Conservation (phyloP, 495 filamentous ascomycete genomes). For the Penicillium bovifimosum region DNA sequence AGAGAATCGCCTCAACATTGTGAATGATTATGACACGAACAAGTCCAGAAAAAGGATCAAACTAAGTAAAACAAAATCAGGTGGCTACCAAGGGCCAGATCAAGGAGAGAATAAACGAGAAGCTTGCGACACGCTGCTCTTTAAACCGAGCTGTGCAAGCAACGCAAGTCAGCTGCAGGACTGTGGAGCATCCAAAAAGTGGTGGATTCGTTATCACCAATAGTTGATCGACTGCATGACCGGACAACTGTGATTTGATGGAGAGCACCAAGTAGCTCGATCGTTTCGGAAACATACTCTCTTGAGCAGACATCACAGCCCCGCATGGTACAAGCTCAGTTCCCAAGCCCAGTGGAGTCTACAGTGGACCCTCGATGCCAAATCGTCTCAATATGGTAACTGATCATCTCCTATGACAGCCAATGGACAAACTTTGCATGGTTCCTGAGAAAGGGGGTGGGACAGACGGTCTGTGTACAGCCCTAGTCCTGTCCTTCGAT, state of each 20-base stretch:
- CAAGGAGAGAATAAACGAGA: slow-evolving; percentile 5
- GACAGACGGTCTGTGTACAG: neutral
- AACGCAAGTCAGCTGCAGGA: slow-evolving; percentile 24
- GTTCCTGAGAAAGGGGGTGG: slow-evolving; percentile 16
- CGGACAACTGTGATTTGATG: slow-evolving; percentile 11
- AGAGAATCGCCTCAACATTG: slow-evolving; percentile 48
- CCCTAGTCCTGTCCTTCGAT: neutral
- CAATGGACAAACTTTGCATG: slow-evolving; percentile 4
- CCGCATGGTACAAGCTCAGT: slow-evolving; percentile 24
- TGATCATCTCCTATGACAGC: slow-evolving; percentile 14
- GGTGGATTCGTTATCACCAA: slow-evolving; percentile 32
- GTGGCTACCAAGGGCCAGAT: slow-evolving; percentile 13
- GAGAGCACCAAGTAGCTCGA: slow-evolving; percentile 4
- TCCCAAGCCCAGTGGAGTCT: slow-evolving; percentile 5
- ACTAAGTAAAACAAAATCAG: slow-evolving; percentile 7
- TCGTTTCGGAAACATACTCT: slow-evolving; percentile 10
- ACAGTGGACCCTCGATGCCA: slow-evolving; percentile 11
- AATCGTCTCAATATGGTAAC: slow-evolving; percentile 17
- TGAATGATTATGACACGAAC: slow-evolving; percentile 18
- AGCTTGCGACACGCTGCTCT: slow-evolving; percentile 9
- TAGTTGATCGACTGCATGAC: slow-evolving; percentile 24
- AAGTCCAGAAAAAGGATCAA: slow-evolving; percentile 5
- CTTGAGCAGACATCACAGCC: slow-evolving; percentile 9
- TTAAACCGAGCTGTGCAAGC: slow-evolving; percentile 26
- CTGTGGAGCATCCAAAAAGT: slow-evolving; percentile 22